A percentile compares a stretch with the other conserved stretches of the same genome.
Conservation (phyloP, 306 rosid genomes). For the Mimosa pudica region DNA sequence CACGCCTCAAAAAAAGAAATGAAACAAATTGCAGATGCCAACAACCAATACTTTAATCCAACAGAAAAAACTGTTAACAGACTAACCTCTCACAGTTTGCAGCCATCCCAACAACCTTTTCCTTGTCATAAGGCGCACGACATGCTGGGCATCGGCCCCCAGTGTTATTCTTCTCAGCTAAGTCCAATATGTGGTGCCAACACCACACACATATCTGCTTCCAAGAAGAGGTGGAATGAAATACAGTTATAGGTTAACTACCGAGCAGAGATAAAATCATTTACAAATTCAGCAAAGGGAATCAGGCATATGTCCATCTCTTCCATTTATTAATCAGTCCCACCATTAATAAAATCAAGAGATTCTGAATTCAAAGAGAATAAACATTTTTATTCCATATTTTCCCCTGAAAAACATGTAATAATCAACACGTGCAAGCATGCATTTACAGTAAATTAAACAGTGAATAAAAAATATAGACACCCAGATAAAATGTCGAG, state of each 20-base stretch:
- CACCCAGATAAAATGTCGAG: conserved; percentile 1
- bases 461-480: background rate
- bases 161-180: conserved; percentile 94
- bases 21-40: background rate
- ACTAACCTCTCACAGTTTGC: conserved; percentile 75
- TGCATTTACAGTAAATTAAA: background rate
- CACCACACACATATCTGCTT: conserved; percentile 97
- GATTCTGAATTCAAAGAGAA: background rate
- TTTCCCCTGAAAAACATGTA: background rate
- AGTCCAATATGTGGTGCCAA: conserved; percentile 94
- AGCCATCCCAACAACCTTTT: conserved; percentile 92
- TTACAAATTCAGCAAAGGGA: background rate
- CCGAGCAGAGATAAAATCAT: background rate
- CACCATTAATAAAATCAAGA: background rate
- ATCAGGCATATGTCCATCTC: background rate
- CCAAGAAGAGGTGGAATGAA: conserved; percentile 28
- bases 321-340: background rate
- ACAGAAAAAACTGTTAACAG: conserved; percentile 26
- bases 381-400: background rate
- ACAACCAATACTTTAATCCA: conserved; percentile 19
- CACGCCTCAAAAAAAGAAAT: background rate
- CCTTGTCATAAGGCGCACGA: conserved; percentile 88
- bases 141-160: conserved; percentile 98
- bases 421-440: background rate
- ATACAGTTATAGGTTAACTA: conserved; percentile 21